Percentiles rank a stretch among this genome's conserved stretches.
Evolutionary conservation across 441 rosid species (phyloP).

Genomic region (Pelargonium australe): DNA sequence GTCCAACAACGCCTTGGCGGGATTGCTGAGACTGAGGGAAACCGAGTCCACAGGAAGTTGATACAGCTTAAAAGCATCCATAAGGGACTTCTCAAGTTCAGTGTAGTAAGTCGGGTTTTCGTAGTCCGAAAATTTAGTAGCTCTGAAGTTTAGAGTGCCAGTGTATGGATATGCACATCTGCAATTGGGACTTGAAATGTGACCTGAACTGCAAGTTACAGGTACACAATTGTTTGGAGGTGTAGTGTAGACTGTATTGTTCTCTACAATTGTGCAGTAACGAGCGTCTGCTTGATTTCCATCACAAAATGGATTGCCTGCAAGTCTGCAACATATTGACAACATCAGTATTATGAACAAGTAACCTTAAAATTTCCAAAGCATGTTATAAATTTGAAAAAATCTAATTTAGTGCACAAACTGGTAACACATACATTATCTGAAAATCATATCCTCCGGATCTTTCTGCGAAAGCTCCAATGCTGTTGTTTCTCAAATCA

Average conservation of each 20-base stretch:
- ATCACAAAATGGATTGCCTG: conserved; percentile 46
- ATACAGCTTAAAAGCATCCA: conserved; percentile 13
- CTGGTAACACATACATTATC: conserved; percentile 23
- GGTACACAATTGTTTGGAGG: conserved; percentile 33
- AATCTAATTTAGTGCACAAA: too few species aligned
- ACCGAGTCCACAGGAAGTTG: conserved; percentile 55
- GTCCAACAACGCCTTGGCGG: conserved; percentile 29
- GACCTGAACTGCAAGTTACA: conserved; percentile 25
- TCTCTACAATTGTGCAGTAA: conserved; percentile 34
- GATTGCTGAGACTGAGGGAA: conserved; percentile 34
- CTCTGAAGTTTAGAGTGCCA: conserved; percentile 51
- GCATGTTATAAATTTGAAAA: too few species aligned
- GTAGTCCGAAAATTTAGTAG: conserved; percentile 55
- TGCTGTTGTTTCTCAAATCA: conserved; percentile 44
- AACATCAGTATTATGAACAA: too few species aligned
- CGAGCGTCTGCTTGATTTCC: conserved; percentile 21
- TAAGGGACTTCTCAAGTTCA: conserved; percentile 26
- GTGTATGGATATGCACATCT: conserved; percentile 42
- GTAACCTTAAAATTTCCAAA: too few species aligned
- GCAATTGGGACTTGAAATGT: conserved; percentile 47
- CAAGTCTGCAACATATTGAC: conserved; percentile 35
- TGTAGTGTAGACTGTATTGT: conserved; percentile 28
- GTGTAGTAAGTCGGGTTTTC: conserved; percentile 25
- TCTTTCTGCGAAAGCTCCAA: conserved; percentile 22
- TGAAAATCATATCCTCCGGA: conserved; percentile 12